Base-by-base conservation (phyloP, 306 rosid species). In the Dicorynia guianensis region DNA sequence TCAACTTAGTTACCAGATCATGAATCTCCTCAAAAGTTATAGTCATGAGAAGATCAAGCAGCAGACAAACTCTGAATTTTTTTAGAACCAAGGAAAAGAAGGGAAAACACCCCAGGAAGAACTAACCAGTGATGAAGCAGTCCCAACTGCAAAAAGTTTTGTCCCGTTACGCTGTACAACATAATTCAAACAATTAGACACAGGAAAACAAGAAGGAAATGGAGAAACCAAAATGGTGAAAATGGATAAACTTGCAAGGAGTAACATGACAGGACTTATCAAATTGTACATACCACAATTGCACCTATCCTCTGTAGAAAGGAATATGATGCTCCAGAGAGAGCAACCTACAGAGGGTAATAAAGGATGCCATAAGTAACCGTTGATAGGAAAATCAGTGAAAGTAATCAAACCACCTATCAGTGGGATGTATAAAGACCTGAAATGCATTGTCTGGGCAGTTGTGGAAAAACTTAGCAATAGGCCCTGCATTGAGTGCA, bases 361-460 rank as follows among this genome's bases (percentile, higher is more conserved):
- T 58, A 36, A 48, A 33, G 66, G 63, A 70, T 56, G 30, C 19
- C 11, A 40, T 67, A 39, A 50, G 79, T 54, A 79, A 76, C 70
- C 46, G 35, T 11, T n/a, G 47, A 30, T 6, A 61, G 36, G 11
- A 25, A 69, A 67, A 81, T 50, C 42, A 4, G 30, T 15, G 58
- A 14, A 76, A 54, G 48, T 48, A 64, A 12, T 78, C 63, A 75
- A 58, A 52, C 6, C 40, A 67, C 33, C 42, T 53, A 54, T 36
- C 33, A 5, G 33, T 25, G 48, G 48, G 64, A 35, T 57, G 34
- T 42, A 56, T 72, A 34, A 18, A 56, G 17, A 92, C 99, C 96
- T 95, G 99, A 49, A 95, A 95, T 61, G 99, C 97, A 73, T 95
- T 95, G 63, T 90, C 99, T 0, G 99, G 99, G 77, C 99, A 95